phyloP scores from a whole-genome alignment of 805 yeast genomes.

The Candida ovalis region DNA sequence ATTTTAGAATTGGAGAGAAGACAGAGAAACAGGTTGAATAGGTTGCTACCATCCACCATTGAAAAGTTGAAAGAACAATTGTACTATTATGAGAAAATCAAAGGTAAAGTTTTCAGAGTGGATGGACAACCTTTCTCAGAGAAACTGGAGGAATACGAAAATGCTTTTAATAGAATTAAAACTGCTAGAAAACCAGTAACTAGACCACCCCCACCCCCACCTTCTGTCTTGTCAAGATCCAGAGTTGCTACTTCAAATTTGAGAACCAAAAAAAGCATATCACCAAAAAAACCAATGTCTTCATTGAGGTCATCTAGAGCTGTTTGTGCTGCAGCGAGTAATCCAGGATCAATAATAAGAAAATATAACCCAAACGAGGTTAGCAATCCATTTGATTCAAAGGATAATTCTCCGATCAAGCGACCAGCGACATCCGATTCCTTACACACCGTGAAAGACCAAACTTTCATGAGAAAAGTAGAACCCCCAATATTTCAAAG shows the following conservation, averaged over 20 bases:
- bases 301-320: slow-evolving; percentile 1
- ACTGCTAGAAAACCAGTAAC: slow-evolving; percentile 13
- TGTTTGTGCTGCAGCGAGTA: neutral
- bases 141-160: slow-evolving; percentile 21
- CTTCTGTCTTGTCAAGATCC: slow-evolving; percentile 1
- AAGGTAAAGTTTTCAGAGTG: slow-evolving; percentile 38
- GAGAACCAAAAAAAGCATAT: neutral
- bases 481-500: slow-evolving; percentile 16
- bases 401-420: slow-evolving; percentile 20
- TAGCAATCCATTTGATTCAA: slow-evolving; percentile 26
- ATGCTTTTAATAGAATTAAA: slow-evolving; percentile 13
- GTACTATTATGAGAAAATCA: slow-evolving; percentile 41
- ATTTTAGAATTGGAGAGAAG: slow-evolving; percentile 79
- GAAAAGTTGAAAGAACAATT: slow-evolving; percentile 46
- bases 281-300: neutral
- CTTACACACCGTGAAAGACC: neutral
- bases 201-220: slow-evolving; percentile 17
- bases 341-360: slow-evolving; percentile 21
- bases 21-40: slow-evolving; percentile 61
- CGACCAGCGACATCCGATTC: neutral
- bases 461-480: slow-evolving; percentile 2
- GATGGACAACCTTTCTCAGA: slow-evolving; percentile 47
- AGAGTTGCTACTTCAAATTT: neutral
- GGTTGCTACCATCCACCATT: slow-evolving; percentile 63
- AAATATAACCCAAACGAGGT: slow-evolving; percentile 13